phyloP scores from a whole-genome alignment of 148 eudicot genomes.

The Rhododendron ovatum region DNA sequence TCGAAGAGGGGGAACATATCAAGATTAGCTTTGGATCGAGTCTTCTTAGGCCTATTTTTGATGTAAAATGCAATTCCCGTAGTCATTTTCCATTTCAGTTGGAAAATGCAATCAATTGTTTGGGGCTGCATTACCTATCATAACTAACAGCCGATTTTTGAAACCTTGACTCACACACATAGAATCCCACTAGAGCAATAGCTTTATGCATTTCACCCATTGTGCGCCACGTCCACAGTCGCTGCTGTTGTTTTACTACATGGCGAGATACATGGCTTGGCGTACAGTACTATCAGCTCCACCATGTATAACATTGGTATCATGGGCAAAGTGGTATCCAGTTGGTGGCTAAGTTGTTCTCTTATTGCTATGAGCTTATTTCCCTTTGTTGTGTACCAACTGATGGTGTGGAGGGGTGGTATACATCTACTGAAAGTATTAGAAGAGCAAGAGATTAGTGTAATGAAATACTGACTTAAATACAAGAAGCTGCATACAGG shows the following conservation, averaged over 20 bases:
- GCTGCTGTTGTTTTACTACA: not conserved
- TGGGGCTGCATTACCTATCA: not conserved
- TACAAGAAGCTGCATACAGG: not conserved
- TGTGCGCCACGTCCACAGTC: not conserved
- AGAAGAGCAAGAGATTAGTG: not conserved
- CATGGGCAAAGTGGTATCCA: not conserved
- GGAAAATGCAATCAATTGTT: not conserved
- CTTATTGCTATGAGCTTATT: not conserved
- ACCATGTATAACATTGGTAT: not conserved
- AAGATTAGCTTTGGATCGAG: not conserved
- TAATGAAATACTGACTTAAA: not conserved
- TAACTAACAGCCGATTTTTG: no score
- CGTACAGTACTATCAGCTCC: not conserved
- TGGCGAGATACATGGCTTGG: not conserved
- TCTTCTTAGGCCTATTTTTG: not conserved
- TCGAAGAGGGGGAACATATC: not conserved
- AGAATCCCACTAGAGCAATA: no score
- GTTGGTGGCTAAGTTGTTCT: not conserved
- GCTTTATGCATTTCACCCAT: no score
- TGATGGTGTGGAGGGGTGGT: not conserved
- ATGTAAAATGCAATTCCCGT: not conserved
- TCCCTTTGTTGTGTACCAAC: not conserved
- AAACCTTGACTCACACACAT: no score
- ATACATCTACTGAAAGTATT: not conserved
- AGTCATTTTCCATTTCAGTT: not conserved